Base-by-base conservation (phyloP, 306 rosid genomes). In the Cyclanthera cordifolia region DNA sequence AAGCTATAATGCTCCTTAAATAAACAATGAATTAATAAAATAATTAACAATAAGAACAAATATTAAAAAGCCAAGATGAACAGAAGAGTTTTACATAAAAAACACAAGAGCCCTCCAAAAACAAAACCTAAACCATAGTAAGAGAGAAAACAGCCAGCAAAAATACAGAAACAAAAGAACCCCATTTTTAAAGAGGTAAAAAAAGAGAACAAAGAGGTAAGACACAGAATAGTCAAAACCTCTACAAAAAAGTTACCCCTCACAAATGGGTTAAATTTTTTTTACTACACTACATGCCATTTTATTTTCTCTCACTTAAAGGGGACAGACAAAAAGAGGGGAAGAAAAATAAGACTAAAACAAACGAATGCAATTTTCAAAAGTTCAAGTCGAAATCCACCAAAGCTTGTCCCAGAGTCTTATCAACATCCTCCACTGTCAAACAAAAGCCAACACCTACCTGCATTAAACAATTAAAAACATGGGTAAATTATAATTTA, bases 401-500 rank as follows among this genome's bases (percentile, higher is more conserved):
- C 83, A 87, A 50, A 64, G 83, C 81, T 53, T 77, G 77, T 55
- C 90, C 75, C 30, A 92, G 74, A 46, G 73, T 81, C 73, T 72
- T 76, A 5, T 80, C 74, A 3, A 87, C 77, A 65, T 92, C 96
- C 84, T 84, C 83, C 60, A 82, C 83, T 39, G 80, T 76, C 79
- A 83, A 71, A 70, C 70, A 27, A 67, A 70, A 81, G 23, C 82
- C 93, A 50, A 47, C 71, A 30, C 87, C 86, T 88, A 87, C 83
- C 97, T 92, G 85, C 59, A 52, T 48, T 53, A 53, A 20, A 53
- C 5, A 51, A 2, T 16, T n/a, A n/a, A 49, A 16, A 19, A 2
- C 0, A 7, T 49, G n/a, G n/a, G n/a, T n/a, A n/a, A n/a, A n/a
- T n/a, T n/a, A n/a, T n/a, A n/a, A n/a, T n/a, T n/a, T n/a, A n/a